A percentile compares a stretch with the other conserved stretches of the same genome.
Conservation (phyloP, 2,329 filamentous ascomycete genomes). For the Venturia aucupariae region DNA sequence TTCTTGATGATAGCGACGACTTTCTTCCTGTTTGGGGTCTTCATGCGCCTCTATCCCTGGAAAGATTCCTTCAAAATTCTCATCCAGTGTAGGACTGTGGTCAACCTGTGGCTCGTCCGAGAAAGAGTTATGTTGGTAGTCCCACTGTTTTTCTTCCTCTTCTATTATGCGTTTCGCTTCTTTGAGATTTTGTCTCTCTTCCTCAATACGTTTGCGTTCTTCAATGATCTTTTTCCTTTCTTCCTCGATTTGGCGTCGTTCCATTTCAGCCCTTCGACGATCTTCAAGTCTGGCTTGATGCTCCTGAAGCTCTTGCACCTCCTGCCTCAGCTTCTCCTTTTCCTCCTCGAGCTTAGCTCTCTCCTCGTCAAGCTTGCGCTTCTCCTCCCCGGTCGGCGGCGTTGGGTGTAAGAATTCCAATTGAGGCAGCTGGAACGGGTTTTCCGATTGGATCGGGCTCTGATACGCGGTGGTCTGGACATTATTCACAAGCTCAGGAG, state of each 20-base stretch:
- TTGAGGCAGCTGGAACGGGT: background rate
- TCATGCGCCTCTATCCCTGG: background rate
- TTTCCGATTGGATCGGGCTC: background rate
- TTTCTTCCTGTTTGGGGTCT: background rate
- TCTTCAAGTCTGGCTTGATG: background rate
- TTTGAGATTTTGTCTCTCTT: background rate
- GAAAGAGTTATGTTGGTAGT: no score
- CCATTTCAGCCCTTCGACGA: background rate
- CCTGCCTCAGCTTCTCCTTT: background rate
- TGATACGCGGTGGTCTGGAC: background rate
- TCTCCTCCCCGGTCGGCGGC: background rate
- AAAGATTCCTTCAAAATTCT: background rate
- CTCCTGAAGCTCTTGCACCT: background rate
- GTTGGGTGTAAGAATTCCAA: no score
- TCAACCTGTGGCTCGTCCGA: background rate
- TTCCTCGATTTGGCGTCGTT: background rate
- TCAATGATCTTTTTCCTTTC: conserved; percentile 3
- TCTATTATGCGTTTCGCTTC: background rate
- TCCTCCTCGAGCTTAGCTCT: background rate
- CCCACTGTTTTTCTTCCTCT: background rate
- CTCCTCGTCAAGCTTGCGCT: conserved; percentile 2
- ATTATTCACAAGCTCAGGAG: background rate
- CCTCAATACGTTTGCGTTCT: background rate
- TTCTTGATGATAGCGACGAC: background rate
- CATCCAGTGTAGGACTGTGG: background rate